Percentiles rank a stretch among this genome's conserved stretches.
phyloP scores from a whole-genome alignment of 2,329 filamentous ascomycete genomes.

The Pseudogymnoascus sp. region DNA sequence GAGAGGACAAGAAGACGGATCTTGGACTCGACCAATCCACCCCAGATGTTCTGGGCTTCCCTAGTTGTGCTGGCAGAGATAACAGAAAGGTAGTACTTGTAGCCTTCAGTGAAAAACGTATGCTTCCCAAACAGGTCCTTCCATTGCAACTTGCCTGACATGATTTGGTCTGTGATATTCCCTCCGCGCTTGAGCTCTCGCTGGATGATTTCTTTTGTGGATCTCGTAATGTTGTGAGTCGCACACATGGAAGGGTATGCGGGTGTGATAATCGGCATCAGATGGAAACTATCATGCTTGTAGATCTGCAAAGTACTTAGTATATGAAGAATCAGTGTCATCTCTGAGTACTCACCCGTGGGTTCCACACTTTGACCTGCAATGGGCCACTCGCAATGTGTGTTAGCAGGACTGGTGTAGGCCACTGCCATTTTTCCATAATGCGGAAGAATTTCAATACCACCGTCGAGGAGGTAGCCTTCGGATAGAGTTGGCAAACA shows the following conservation, averaged over 20 bases:
- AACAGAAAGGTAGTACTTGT: constrained; percentile 93
- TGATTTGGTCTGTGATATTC: constrained; percentile 72
- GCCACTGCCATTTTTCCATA: constrained; percentile 88
- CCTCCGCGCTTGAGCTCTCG: constrained; percentile 73
- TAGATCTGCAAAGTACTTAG: constrained; percentile 18
- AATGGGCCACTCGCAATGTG: constrained; percentile 74
- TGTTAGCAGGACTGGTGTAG: constrained; percentile 85
- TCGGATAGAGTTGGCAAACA: constrained; percentile 92
- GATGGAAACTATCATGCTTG: constrained; percentile 62
- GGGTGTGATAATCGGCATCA: constrained; percentile 98
- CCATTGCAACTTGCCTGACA: constrained; percentile 70
- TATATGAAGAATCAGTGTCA: constrained; percentile 17
- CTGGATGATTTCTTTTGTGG: constrained; percentile 77
- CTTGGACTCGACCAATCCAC: constrained; percentile 88
- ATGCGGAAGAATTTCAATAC: constrained; percentile 93
- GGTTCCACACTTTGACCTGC: constrained; percentile 88
- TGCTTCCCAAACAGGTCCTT: constrained; percentile 83
- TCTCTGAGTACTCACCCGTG: constrained; percentile 52
- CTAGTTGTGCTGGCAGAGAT: constrained; percentile 75
- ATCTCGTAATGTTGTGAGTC: constrained; percentile 86
- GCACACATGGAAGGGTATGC: constrained; percentile 97
- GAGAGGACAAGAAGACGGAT: constrained; percentile 77
- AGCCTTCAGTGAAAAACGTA: constrained; percentile 85
- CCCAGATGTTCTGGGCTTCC: constrained; percentile 80
- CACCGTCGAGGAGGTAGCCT: constrained; percentile 79